These are phyloP conservation scores for Heterobasidion parviporum DNA, from an alignment of 1,284 basidiomycete species.

Conservation along the genomic window DNA sequence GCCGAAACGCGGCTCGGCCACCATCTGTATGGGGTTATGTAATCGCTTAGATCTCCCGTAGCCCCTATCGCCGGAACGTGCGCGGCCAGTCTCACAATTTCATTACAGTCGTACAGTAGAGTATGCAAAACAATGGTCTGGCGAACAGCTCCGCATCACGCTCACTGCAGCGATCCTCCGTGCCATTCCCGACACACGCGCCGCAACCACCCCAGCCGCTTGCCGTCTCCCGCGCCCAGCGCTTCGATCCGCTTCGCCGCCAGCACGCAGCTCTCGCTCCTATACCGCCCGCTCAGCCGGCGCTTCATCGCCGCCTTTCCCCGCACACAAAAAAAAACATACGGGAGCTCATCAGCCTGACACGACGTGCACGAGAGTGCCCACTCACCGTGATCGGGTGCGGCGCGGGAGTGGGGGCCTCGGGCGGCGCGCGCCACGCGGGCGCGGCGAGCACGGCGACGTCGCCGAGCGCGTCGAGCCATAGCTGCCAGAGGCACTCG, in stretches of 20 bases:
- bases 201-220: neutral
- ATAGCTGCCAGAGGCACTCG: constrained; percentile 63
- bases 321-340: neutral
- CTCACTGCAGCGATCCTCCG: too few species aligned
- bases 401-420: neutral
- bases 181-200: too few species aligned
- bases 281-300: constrained; percentile 37
- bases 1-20: too few species aligned
- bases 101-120: too few species aligned
- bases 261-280: constrained; percentile 47
- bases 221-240: constrained; percentile 13
- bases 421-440: neutral
- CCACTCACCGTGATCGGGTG: neutral
- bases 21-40: too few species aligned
- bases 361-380: constrained; percentile 4
- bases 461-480: constrained; percentile 44
- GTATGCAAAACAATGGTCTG: too few species aligned
- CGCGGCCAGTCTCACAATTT: too few species aligned
- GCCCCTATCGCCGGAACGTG: too few species aligned
- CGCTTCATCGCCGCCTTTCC: constrained; percentile 30
- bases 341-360: neutral
- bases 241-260: constrained; percentile 35
- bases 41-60: too few species aligned
- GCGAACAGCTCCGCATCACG: too few species aligned
- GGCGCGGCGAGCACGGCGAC: constrained; percentile 13